Conservation (phyloP, 176 grass and related monocot species). For the Triticum monococcum region DNA sequence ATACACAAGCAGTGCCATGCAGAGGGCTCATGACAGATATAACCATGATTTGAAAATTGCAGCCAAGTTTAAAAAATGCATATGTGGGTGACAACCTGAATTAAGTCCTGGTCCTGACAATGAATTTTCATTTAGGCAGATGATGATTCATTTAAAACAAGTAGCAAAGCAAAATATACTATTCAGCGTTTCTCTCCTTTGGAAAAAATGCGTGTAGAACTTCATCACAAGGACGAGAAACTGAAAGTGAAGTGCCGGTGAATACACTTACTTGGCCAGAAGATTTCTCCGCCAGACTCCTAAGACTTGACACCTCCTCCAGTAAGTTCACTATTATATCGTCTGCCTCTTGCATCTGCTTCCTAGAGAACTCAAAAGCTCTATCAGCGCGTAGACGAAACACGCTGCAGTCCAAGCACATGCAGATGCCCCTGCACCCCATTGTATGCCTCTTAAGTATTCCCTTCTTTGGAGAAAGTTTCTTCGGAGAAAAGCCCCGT, state of each 20-base stretch:
- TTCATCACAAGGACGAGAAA: background rate
- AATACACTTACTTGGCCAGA: constrained; percentile 49
- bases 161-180: too few species aligned
- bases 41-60: background rate
- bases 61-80: background rate
- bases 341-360: constrained; percentile 87
- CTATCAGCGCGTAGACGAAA: constrained; percentile 67
- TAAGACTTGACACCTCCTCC: constrained; percentile 59
- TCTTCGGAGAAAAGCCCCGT: constrained; percentile 36
- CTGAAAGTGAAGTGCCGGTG: background rate
- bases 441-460: constrained; percentile 64
- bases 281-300: constrained; percentile 56
- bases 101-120: too few species aligned
- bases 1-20: background rate
- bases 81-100: background rate
- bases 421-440: constrained; percentile 81
- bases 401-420: constrained; percentile 71
- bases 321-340: constrained; percentile 65
- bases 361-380: constrained; percentile 85
- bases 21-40: background rate
- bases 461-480: constrained; percentile 54
- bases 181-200: too few species aligned
- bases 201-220: background rate
- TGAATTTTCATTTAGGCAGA: too few species aligned
- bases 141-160: too few species aligned